Base-by-base conservation (phyloP, 75 land plant species). In the Pinus albicaulis region DNA sequence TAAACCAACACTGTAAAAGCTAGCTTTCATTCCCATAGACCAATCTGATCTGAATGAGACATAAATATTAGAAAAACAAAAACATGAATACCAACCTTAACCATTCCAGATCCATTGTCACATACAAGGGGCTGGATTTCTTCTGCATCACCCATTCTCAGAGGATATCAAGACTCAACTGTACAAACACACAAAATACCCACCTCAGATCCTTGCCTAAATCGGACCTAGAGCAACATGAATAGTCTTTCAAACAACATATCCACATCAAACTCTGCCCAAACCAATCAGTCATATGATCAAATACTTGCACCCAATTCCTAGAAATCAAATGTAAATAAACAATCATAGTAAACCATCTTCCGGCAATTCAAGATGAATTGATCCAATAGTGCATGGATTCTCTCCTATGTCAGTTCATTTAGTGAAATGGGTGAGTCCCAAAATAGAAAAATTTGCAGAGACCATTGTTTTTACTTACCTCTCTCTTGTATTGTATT, bases 101-200 rank as follows among this genome's bases (percentile, higher is more conserved):
- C 82, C 83, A 79, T 80, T 28, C 82, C 82, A 70, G 82, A 73
- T 80, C 83, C 83, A 82, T 82, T 82, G 83, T 82, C 83, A 41
- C 83, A 82, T 25, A 82, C 83, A 24, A 82, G 76, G 55, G 83
- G 83, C 60, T 76, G 78, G 73, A 86, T 78, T 74, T 86, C 88
- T 56, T 86, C 84, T 17, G 77, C 59, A 24, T 86, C 88, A 56
- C 86, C 86, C 87, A 87, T 87, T 61, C 48, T 74, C 38, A 13
- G 22, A 8, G 31, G 22, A 68, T 38, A 20, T 41, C 5, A 68
- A 68, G 41, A 68, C 23, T 41, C 10, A 38, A n/a, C 71, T 68
- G 71, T 68, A 22, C 71, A 68, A n/a, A 68, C 23, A 68, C 12
- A 68, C 23, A 26, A 28, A n/a, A 68, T 68, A 2, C 22, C 17